Base-by-base conservation (phyloP, 2,329 filamentous ascomycete genomes). In the Phaeosphaeriaceae sp. region DNA sequence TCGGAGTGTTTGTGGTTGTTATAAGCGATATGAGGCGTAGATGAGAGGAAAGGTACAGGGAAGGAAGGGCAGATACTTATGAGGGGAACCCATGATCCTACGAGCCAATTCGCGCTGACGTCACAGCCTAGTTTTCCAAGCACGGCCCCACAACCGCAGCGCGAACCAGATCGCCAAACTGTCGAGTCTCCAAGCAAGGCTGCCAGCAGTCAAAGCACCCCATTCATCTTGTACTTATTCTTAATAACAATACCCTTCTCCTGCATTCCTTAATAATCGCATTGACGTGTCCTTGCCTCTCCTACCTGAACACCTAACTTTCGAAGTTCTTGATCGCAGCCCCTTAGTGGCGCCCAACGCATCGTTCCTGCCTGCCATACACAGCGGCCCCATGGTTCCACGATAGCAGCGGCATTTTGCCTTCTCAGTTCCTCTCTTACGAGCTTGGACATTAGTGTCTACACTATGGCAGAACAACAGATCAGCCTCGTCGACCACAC, bases 401-500 rank as follows among this genome's bases (percentile, higher is more conserved):
- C 66, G 60, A 63, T 72, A 74, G 66, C 61, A 62, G 59, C 64
- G 63, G 72, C 65, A 59, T 50, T 54, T 54, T 53, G 67, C 69
- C 66, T 65, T 15, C 53, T 55, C 52, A n/a, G n/a, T n/a, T 44
- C 53, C 49, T 48, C 20, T 57, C 49, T 54, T 19, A 60, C n/a
- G n/a, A 44, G 20, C 31, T 13, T 42, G 7, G 15, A 13, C 50
- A 48, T 22, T 31, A 40, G 54, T 41, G 25, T n/a, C 27, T 42
- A 51, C 49, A 63, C 44, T 46, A 74, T 75, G 68, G 65, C 71
- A 22, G 74, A 89, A 70, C 90, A 91, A 76, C 88, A 89, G 74
- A 93, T 93, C 71, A 79, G 74, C 65, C 85, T 93, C 40, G 81
- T 91, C 65, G 89, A 92, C 74, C 78, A 79, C 49, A 78, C 81